Evolutionary conservation across 2,329 filamentous ascomycete species (phyloP), one percentile per base, ranked within the genome.

Genomic region (Periconia sp.): DNA sequence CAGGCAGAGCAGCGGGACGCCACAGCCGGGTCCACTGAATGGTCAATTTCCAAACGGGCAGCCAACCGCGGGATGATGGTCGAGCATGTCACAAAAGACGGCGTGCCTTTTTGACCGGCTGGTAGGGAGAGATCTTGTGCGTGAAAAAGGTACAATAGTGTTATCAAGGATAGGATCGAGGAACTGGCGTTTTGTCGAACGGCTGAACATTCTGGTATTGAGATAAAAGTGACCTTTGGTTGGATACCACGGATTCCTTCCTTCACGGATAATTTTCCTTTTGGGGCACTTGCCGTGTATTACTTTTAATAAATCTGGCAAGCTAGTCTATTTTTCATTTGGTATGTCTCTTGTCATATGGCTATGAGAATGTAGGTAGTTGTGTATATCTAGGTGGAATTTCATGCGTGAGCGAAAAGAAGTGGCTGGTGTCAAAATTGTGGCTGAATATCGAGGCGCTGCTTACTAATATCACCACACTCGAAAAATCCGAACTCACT

Each of bases 1-100:
- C 47, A 63, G 68, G 44, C 67, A 68, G 52, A 69, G 62, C 10
- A 73, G 70, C 17, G 69, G 70, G 3, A 74, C 72, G 17, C 72
- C 72, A 6, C 72, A 74, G 53, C 72, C 71, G 10, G 58, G 61
- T 5, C 63, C 68, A 1, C 17, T 9, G 13, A 70, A 65, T 27
- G 61, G 64, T 3, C 64, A 64, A 18, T 65, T 64, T 41, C 53
- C 57, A 20, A 56, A 59, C 10, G 61, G 63, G n/a, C 60, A 59
- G 18, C 45, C 59, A 10, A 68, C 67, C 35, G 65, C 65, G 18
- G 57, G 65, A 9, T 66, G 3, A 66, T 66, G 64, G 58, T 59
- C 6, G 20, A 7, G 20, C 19, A 27, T 27, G 17, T 19, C 2
- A 27, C 19, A 11, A 19, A 11, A 44, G 33, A 5, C 13, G 33